Evolutionary conservation across 352 stramenopile genomes (phyloP).

Genomic region (Phytophthora sp.): DNA sequence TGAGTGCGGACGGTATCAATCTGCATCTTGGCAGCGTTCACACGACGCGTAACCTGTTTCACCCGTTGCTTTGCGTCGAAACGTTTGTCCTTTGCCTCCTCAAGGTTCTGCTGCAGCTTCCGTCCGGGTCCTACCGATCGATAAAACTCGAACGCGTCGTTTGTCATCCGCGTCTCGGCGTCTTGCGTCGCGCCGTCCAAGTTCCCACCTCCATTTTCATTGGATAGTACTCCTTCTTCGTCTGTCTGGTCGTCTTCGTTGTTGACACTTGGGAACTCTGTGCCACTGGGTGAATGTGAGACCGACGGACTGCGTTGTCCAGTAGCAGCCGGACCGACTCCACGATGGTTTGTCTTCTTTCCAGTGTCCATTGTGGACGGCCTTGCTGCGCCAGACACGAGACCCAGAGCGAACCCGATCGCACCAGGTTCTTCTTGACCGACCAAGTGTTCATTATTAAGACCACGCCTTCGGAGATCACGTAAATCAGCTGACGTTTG

Average conservation of each 20-base stretch:
- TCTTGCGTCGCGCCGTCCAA: constrained; percentile 19
- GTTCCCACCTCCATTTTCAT: not conserved
- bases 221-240: constrained; percentile 23
- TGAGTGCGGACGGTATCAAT: constrained; percentile 73
- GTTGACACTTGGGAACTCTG: constrained; percentile 26
- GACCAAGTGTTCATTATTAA: constrained; percentile 45
- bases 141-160: constrained; percentile 76
- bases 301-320: constrained; percentile 48
- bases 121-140: constrained; percentile 58
- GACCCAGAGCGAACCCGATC: constrained; percentile 62
- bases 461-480: constrained; percentile 42
- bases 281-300: constrained; percentile 26
- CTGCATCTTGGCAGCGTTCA: constrained; percentile 82
- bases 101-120: constrained; percentile 62
- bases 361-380: constrained; percentile 71
- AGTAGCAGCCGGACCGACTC: constrained; percentile 19
- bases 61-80: constrained; percentile 76
- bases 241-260: constrained; percentile 36
- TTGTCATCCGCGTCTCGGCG: constrained; percentile 47
- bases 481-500: constrained; percentile 60
- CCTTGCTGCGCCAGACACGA: constrained; percentile 56
- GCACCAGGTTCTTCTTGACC: constrained; percentile 65
- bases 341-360: constrained; percentile 45
- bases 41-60: constrained; percentile 67
- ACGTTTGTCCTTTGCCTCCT: constrained; percentile 79